Conservation (phyloP, 148 eudicot genomes). For the Fagopyrum homotropicum region DNA sequence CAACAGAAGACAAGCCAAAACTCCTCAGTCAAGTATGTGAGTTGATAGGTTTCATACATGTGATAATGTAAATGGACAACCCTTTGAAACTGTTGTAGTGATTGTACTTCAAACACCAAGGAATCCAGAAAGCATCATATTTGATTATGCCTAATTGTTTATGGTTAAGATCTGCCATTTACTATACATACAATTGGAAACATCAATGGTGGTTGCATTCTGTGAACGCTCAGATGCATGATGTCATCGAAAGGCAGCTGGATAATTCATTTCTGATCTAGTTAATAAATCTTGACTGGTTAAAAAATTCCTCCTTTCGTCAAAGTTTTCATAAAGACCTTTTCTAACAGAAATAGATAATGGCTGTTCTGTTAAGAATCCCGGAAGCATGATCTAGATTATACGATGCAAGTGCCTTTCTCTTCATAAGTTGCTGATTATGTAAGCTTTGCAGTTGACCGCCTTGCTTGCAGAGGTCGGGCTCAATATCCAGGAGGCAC, state of each 20-base stretch:
- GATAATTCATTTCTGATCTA: not conserved
- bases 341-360: not conserved
- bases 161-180: not conserved
- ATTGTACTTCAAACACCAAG: not conserved
- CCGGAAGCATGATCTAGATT: not conserved
- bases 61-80: not conserved
- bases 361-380: not conserved
- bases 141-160: not conserved
- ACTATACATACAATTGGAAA: not conserved
- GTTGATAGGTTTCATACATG: not conserved
- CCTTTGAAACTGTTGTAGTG: not conserved
- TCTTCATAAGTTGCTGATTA: conserved; percentile 6
- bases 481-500: conserved; percentile 84
- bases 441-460: conserved; percentile 49
- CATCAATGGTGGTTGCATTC: not conserved
- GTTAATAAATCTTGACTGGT: not conserved
- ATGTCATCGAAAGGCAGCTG: not conserved
- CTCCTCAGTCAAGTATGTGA: conserved; percentile 70
- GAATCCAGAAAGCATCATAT: conserved; percentile 3
- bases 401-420: not conserved
- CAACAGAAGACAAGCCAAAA: conserved; percentile 86
- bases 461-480: conserved; percentile 65
- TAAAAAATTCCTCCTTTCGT: not conserved
- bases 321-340: not conserved
- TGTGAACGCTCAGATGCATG: not conserved